Percentiles rank a stretch among this genome's conserved stretches.
These are phyloP conservation scores for Tulasnella sp. DNA, from an alignment of 768 basidiomycete genomes.

Conservation along the genomic window DNA sequence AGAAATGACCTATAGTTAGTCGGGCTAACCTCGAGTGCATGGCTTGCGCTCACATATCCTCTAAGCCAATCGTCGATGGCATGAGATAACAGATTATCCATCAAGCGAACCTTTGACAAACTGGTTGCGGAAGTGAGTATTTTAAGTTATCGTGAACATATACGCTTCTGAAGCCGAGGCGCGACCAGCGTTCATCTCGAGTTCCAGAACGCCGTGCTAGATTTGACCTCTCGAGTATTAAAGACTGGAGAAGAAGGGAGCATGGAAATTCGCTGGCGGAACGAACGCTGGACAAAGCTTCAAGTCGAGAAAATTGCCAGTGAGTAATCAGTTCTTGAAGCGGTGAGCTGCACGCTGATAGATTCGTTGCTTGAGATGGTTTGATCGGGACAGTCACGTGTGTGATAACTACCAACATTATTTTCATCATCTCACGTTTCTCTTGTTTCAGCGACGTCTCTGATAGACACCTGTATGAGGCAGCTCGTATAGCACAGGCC, in stretches of 20 bases:
- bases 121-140: slow-evolving; percentile 8
- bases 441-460: slow-evolving; percentile 31
- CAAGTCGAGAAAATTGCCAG: slow-evolving; percentile 27
- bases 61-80: slow-evolving; percentile 22
- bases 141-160: neutral
- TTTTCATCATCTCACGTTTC: neutral
- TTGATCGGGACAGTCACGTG: slow-evolving; percentile 25
- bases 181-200: slow-evolving; percentile 26
- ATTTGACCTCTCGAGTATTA: slow-evolving; percentile 16
- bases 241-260: slow-evolving; percentile 13
- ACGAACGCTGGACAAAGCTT: slow-evolving; percentile 30
- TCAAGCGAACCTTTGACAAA: slow-evolving; percentile 12
- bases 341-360: neutral
- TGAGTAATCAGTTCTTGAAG: slow-evolving; percentile 12
- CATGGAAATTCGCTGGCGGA: slow-evolving; percentile 30
- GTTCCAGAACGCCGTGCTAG: slow-evolving; percentile 3
- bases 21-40: neutral
- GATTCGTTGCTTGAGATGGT: neutral
- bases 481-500: slow-evolving; percentile 35
- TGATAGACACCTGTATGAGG: slow-evolving; percentile 32
- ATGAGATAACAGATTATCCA: slow-evolving; percentile 24
- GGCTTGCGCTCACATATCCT: neutral
- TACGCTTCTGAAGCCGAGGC: no score
- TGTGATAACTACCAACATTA: no score
- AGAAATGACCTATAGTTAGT: slow-evolving; percentile 21